These are phyloP conservation scores for Pythium aquatile DNA, from an alignment of 352 stramenopile genomes.

Conservation along the genomic window DNA sequence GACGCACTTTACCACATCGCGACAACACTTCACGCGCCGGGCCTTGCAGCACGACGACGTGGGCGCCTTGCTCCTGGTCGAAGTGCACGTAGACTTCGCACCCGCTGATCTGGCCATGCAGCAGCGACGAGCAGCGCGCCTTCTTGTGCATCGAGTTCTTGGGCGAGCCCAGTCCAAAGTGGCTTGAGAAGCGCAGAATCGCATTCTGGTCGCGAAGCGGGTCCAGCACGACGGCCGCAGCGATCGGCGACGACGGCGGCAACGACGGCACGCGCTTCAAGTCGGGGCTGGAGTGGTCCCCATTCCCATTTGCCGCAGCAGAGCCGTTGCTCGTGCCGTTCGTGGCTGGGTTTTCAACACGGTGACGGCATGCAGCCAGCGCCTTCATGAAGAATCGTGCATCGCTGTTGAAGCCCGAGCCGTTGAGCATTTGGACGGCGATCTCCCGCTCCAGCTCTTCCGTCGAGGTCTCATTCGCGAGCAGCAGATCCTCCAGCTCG, in stretches of 20 bases:
- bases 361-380: slow-evolving; percentile 41
- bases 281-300: neutral
- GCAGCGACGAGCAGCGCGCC: slow-evolving; percentile 39
- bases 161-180: slow-evolving; percentile 34
- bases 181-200: slow-evolving; percentile 45
- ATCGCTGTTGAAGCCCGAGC: slow-evolving; percentile 34
- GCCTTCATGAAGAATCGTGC: slow-evolving; percentile 43
- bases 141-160: slow-evolving; percentile 34
- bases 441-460: slow-evolving; percentile 55
- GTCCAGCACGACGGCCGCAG: slow-evolving; percentile 39
- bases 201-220: slow-evolving; percentile 43
- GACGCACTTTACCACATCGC: slow-evolving; percentile 44
- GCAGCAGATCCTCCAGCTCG: slow-evolving; percentile 39
- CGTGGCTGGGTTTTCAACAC: slow-evolving; percentile 20
- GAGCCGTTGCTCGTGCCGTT: slow-evolving; percentile 5
- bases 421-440: slow-evolving; percentile 38
- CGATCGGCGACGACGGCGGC: slow-evolving; percentile 40
- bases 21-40: slow-evolving; percentile 50
- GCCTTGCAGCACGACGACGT: slow-evolving; percentile 49
- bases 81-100: slow-evolving; percentile 63
- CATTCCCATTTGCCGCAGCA: neutral
- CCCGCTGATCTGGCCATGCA: slow-evolving; percentile 44
- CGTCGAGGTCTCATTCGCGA: slow-evolving; percentile 38
- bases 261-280: slow-evolving; percentile 32
- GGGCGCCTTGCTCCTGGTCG: slow-evolving; percentile 43